Evolutionary conservation across 2,329 filamentous ascomycete genomes (phyloP).

Genomic region (Penicillium hesseltinei): DNA sequence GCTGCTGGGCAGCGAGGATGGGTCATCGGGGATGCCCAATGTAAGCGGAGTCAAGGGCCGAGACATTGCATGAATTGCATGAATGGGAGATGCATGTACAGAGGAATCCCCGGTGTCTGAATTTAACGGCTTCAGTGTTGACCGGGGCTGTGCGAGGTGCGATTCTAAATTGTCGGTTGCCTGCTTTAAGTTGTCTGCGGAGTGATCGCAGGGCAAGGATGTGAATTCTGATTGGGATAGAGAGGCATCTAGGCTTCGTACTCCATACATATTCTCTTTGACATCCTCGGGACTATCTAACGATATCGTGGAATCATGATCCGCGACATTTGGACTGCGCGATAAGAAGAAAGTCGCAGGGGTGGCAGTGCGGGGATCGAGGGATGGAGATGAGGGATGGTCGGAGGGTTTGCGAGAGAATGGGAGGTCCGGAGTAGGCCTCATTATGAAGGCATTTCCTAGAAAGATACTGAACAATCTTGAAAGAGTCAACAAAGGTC

Average conservation of each 20-base stretch:
- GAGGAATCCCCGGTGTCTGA: slow-evolving; percentile 17
- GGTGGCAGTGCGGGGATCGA: slow-evolving; percentile 39
- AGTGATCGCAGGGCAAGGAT: slow-evolving; percentile 7
- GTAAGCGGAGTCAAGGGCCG: slow-evolving; percentile 50
- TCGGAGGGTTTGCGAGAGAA: slow-evolving; percentile 39
- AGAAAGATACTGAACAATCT: not conserved
- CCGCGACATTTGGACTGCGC: slow-evolving; percentile 45
- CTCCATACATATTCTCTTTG: slow-evolving; percentile 53
- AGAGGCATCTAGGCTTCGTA: slow-evolving; percentile 57
- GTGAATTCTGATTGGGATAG: slow-evolving; percentile 40
- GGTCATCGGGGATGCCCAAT: slow-evolving; percentile 47
- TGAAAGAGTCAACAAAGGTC: not conserved
- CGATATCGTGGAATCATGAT: slow-evolving; percentile 42
- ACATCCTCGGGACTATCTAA: slow-evolving; percentile 29
- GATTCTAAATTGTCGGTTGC: slow-evolving; percentile 20
- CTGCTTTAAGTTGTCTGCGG: slow-evolving; percentile 15
- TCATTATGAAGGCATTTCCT: slow-evolving; percentile 33
- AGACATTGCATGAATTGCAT: slow-evolving; percentile 30
- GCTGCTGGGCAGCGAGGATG: slow-evolving; percentile 55
- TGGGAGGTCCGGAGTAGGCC: slow-evolving; percentile 36
- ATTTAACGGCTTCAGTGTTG: slow-evolving; percentile 32
- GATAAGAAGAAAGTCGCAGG: slow-evolving; percentile 62
- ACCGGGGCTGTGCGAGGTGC: slow-evolving; percentile 30
- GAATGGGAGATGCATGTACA: slow-evolving; percentile 19
- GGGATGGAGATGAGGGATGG: slow-evolving; percentile 27